phyloP scores from a whole-genome alignment of 768 basidiomycete species.

The Trametes elegans region DNA sequence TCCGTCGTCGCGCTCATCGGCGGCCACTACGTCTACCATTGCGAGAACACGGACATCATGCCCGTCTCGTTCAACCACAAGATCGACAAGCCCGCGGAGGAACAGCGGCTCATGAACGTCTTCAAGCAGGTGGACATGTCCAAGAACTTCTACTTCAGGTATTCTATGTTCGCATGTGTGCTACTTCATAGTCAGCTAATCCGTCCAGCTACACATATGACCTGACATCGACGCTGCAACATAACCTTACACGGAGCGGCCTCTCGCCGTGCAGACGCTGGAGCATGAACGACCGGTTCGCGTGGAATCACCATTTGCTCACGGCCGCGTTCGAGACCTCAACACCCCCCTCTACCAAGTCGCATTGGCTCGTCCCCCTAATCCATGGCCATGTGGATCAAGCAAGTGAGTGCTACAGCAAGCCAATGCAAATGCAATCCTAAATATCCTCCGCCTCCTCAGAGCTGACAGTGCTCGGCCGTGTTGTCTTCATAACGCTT shows the following conservation, averaged over 20 bases:
- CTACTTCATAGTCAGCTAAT: no score
- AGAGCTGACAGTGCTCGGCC: conserved; percentile 90
- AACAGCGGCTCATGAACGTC: conserved; percentile 81
- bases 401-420: conserved; percentile 67
- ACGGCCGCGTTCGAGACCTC: conserved; percentile 57
- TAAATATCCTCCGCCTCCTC: no score
- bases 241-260: conserved; percentile 71
- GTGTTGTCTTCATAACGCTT: conserved; percentile 90
- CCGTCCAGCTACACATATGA: conserved; percentile 86
- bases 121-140: conserved; percentile 98
- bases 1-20: conserved; percentile 92
- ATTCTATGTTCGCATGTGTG: no score
- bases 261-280: conserved; percentile 45
- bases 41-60: conserved; percentile 85
- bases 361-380: conserved; percentile 87
- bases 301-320: conserved; percentile 94
- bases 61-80: conserved; percentile 78
- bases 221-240: conserved; percentile 91
- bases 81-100: conserved; percentile 84
- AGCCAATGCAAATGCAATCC: background rate
- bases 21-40: conserved; percentile 95
- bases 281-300: conserved; percentile 83
- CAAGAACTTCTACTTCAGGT: conserved; percentile 99
- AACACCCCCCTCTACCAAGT: conserved; percentile 41
- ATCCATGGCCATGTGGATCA: conserved; percentile 98